Base-by-base conservation (phyloP, 2,329 filamentous ascomycete genomes). In the Cladosporium sp. region DNA sequence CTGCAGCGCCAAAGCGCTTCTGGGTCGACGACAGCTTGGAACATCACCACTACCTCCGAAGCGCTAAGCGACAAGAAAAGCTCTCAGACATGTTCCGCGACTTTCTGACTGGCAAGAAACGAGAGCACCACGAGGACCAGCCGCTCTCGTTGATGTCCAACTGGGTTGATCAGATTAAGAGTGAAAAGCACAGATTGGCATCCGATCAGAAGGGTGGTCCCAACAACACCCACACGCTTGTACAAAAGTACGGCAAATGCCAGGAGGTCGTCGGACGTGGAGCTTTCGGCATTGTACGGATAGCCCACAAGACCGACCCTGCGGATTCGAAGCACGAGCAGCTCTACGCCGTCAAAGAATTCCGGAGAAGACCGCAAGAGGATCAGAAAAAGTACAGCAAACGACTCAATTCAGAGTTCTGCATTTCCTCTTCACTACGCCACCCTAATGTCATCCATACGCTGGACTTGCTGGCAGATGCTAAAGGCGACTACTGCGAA, bases 401-500 rank as follows among this genome's bases (percentile, higher is more conserved):
- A 69, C 86, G 93, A 20, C 78, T 98, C 47, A 97, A 93, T 1
- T 91, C 92, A 43, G 93, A 98, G 65, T 98, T 98, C 68, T 97
- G 93, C 72, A 97, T 98, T 60, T 97, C 93, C 1, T 97, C 92
- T 0, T 95, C 91, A 8, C 81, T 98, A 54, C 88, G 91, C 56
- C 93, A 98, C 66, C 92, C 93, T 12, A 98, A 98, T 65, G 89
- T 98, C 62, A 98, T 98, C 60, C 93, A 96, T 69, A 98, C 93
- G 1, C 80, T 98, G 47, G 93, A 98, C 66, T 79, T 98, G 9
- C 79, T 98, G 35, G 88, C 96, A 70, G 93, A 98, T 64, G 83
- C 92, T 61, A 97, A 97, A 72, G 93, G 93, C 53, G 90, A 95
- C 66, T 97, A 93, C 69, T 98, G 93, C 70, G 93, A 98, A 69